Conservation (phyloP, 768 basidiomycete genomes). For the Phanerochaete sordida region DNA sequence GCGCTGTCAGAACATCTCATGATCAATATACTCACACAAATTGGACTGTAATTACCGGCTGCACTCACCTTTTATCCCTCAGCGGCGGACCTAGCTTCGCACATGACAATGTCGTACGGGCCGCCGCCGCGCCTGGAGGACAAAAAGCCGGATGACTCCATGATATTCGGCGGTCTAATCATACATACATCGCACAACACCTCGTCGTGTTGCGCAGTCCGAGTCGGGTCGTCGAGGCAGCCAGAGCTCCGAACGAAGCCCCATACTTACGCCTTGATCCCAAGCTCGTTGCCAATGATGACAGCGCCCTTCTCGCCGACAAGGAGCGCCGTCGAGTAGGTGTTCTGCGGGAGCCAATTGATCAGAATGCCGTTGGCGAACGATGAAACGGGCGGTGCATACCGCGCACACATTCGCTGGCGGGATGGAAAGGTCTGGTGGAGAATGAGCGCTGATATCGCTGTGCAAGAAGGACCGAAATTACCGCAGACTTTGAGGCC, state of each 20-base stretch:
- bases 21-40: no score
- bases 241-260: background rate
- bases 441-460: slow-evolving; percentile 4
- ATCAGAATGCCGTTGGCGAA: background rate
- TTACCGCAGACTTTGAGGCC: slow-evolving; percentile 40
- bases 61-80: no score
- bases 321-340: slow-evolving; percentile 10
- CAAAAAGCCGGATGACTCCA: no score
- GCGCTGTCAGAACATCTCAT: no score
- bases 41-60: no score
- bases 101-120: no score
- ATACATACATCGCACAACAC: no score
- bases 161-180: no score
- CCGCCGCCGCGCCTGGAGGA: no score
- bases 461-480: background rate
- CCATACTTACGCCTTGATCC: background rate
- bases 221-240: no score
- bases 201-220: no score
- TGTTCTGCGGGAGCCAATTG: slow-evolving; percentile 9
- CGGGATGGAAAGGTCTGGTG: slow-evolving; percentile 40
- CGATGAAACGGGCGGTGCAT: background rate
- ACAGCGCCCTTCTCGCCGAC: slow-evolving; percentile 15
- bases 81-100: no score
- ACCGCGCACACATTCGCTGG: slow-evolving; percentile 36
- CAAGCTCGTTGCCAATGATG: slow-evolving; percentile 13